These are phyloP conservation scores for Yamadazyma spencermartinsiae DNA, from an alignment of 1,139 yeast species.

Conservation along the genomic window DNA sequence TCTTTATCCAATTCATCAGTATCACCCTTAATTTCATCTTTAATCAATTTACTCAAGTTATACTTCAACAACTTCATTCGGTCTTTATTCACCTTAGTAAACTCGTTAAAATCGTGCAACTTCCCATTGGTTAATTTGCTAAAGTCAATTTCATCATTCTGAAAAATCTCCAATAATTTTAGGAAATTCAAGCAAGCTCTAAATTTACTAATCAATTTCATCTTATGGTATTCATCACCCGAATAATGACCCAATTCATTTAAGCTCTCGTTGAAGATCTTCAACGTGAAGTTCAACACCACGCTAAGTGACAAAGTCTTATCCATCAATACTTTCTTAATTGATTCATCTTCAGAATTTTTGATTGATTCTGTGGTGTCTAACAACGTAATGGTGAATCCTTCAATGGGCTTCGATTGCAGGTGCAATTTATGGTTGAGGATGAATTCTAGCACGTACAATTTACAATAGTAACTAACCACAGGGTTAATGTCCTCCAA, in stretches of 20 bases:
- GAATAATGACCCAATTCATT: constrained; percentile 27
- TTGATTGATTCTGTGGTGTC: constrained; percentile 64
- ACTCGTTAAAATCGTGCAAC: constrained; percentile 25
- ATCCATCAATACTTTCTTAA: constrained; percentile 50
- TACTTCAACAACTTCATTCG: constrained; percentile 41
- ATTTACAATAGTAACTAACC: constrained; percentile 57
- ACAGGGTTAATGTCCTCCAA: constrained; percentile 51
- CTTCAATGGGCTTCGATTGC: constrained; percentile 50
- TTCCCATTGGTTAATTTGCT: constrained; percentile 34
- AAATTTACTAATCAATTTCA: constrained; percentile 31
- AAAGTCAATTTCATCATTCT: constrained; percentile 30
- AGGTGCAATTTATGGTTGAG: constrained; percentile 59
- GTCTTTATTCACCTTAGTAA: constrained; percentile 30
- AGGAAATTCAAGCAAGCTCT: constrained; percentile 41
- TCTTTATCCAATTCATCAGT: constrained; percentile 33
- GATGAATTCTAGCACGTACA: constrained; percentile 67
- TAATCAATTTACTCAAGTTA: constrained; percentile 40
- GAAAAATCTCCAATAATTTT: constrained; percentile 29
- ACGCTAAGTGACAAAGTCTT: constrained; percentile 57
- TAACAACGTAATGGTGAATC: constrained; percentile 56
- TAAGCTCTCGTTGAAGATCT: constrained; percentile 55
- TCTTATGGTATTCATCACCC: constrained; percentile 21
- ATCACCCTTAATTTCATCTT: constrained; percentile 33
- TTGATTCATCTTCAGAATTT: constrained; percentile 38
- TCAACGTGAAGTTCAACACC: constrained; percentile 60